Evolutionary conservation across 1,284 basidiomycete species (phyloP), one percentile per base, ranked within the genome.

Genomic region (Acaromyces ingoldii): DNA sequence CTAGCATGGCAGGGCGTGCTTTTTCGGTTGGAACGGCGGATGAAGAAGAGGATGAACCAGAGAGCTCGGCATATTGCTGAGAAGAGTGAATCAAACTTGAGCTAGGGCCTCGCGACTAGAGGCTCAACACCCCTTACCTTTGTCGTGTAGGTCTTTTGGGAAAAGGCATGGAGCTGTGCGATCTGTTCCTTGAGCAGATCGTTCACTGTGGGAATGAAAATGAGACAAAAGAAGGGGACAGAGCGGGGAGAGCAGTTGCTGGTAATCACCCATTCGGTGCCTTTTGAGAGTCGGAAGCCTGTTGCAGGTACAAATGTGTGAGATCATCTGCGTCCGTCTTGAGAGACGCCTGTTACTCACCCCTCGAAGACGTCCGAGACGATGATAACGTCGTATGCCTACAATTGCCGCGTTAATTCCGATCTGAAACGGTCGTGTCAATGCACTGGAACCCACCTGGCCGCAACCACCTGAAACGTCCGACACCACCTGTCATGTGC

Each of bases 121-220:
- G 41, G 30, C 42, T 49, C 6, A 34, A 42, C 28, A 26, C 21
- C n/a, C 26, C 46, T 24, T 26, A 49, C 44, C 26, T 63, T 40
- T 0, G 63, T 58, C 6, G 72, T 75, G 49, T 72, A 74, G 0
- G 72, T 74, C 49, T 74, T 72, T 54, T 77, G 76, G 0, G 76
- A 76, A 52, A 78, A 78, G 9, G 77, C 77, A 52, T 78, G 77
- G 36, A 78, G 70, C 55, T 76, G 66, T 1, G 76, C 77, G 30
- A 78, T 78, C 55, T 78, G 74, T 28, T 75, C 73, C 53, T 77
- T 77, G 33, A 78, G 68, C 28, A 71, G 63, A 10, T 77, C 76
- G 54, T 78, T 78, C 49, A 78, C 77, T 71, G 37, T 17, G 26
- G 6, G 30, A 31, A n/a, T n/a, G n/a, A n/a, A n/a, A n/a, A n/a